Evolutionary conservation across 345 rosid genomes (phyloP).

Genomic region (Citrus sp.): DNA sequence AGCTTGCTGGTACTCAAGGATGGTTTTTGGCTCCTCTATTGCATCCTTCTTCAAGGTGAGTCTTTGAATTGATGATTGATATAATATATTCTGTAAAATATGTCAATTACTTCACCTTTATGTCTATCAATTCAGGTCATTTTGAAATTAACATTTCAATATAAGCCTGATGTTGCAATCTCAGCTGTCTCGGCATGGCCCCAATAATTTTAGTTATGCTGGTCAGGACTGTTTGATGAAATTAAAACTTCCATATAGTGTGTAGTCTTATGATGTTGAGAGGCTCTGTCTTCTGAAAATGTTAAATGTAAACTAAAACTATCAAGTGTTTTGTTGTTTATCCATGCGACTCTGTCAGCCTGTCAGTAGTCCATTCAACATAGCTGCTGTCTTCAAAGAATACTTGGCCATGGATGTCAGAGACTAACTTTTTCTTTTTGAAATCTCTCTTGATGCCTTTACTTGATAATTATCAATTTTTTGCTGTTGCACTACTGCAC

Average conservation of each 20-base stretch:
- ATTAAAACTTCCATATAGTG: not conserved
- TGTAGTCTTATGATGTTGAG: not conserved
- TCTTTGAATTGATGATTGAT: slow-evolving; percentile 3
- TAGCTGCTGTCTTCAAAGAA: not conserved
- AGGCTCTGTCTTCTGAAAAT: not conserved
- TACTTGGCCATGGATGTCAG: not conserved
- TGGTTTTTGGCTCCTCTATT: slow-evolving; percentile 53
- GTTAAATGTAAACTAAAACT: not conserved
- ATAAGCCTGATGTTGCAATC: not conserved
- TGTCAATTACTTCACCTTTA: not conserved
- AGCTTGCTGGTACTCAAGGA: slow-evolving; percentile 70
- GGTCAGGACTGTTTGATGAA: not conserved
- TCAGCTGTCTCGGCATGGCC: not conserved
- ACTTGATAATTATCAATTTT: not conserved
- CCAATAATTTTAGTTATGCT: not conserved
- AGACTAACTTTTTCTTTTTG: not conserved
- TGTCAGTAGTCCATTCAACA: not conserved
- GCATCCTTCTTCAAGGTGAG: slow-evolving; percentile 58
- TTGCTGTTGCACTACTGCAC: not conserved
- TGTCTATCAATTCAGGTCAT: not conserved
- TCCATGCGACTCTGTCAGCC: no score
- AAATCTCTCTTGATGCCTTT: not conserved
- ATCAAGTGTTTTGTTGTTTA: no score
- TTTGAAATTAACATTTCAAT: not conserved
- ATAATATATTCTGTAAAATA: no score